Evolutionary conservation across 106 monocot species (phyloP), one percentile per base, ranked within the genome.

Genomic region (Platanthera zijinensis): DNA sequence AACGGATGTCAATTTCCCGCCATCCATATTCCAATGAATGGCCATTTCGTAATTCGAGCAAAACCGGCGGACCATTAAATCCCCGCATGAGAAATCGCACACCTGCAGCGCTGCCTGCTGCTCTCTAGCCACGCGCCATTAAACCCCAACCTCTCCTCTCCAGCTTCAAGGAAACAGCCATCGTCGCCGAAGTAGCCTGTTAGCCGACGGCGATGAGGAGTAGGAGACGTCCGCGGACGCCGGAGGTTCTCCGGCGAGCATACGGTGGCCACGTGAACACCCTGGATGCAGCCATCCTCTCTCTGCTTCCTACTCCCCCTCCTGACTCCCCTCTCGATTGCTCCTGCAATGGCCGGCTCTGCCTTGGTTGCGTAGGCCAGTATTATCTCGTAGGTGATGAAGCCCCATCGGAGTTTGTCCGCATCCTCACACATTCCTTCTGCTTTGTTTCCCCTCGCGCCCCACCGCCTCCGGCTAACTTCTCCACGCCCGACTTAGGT

Each of bases 311-410:
- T 8, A 68, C 48, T n/a, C 62, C 80, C 3, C 71, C 75, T 30
- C 47, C 73, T 4, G 30, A 22, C 13, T 61, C 50, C 14, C 30
- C 59, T 15, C 57, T 57, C 63, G 48, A 74, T 6, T 63, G 73
- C 57, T 48, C 73, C 39, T 80, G 79, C 73, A 56, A 74, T 51
- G 50, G 57, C 3, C 52, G 69, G 12, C 50, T 78, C 11, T 84
- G 83, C 75, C 57, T 84, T 56, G 54, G 67, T 10, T 84, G 83
- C 79, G n/a, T 79, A 53, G 74, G 83, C 50, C 53, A 53, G 8
- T 72, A 46, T 17, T 25, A 69, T 73, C 74, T 84, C 57, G 50
- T 84, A 54, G 21, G 83, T 17, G 61, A 51, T 8, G 75, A 48
- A 50, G 79, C 66, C 70, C 57, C 79, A 14, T n/a, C 75, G 52